Percentiles rank a stretch among this genome's conserved stretches.
Conservation (phyloP, 2,329 filamentous ascomycete genomes). For the Immersiporthe knoxdaviesiana region DNA sequence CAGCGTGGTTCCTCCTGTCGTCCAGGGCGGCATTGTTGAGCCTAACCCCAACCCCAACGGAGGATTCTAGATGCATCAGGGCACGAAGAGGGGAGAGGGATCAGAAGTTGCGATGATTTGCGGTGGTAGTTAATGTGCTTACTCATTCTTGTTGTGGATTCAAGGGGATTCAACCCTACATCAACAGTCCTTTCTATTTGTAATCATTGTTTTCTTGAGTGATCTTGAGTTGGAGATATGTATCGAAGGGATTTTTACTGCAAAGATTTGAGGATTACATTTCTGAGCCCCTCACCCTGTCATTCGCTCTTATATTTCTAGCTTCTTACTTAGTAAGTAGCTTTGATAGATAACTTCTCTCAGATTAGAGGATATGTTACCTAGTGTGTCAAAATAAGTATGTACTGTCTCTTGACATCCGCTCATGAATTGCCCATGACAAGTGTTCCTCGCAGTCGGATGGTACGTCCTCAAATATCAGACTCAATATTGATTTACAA, state of each 20-base stretch:
- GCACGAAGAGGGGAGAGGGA: neutral
- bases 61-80: slow-evolving; percentile 38
- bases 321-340: neutral
- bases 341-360: neutral
- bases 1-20: slow-evolving; percentile 38
- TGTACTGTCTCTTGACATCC: neutral
- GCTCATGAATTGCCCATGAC: neutral
- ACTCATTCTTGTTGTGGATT: neutral
- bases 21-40: slow-evolving; percentile 44
- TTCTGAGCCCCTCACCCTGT: neutral
- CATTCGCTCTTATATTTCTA: neutral
- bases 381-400: neutral
- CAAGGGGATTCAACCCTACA: neutral
- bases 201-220: neutral
- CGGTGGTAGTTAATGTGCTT: no score
- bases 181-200: neutral
- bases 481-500: neutral
- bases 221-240: neutral
- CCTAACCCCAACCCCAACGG: slow-evolving; percentile 47
- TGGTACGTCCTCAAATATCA: neutral
- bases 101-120: neutral
- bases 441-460: neutral
- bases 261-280: neutral
- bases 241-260: neutral
- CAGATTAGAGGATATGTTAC: neutral